Evolutionary conservation across 257 asterid genomes (phyloP), one percentile per base, ranked within the genome.

Genomic region (Eucommia ulmoides): DNA sequence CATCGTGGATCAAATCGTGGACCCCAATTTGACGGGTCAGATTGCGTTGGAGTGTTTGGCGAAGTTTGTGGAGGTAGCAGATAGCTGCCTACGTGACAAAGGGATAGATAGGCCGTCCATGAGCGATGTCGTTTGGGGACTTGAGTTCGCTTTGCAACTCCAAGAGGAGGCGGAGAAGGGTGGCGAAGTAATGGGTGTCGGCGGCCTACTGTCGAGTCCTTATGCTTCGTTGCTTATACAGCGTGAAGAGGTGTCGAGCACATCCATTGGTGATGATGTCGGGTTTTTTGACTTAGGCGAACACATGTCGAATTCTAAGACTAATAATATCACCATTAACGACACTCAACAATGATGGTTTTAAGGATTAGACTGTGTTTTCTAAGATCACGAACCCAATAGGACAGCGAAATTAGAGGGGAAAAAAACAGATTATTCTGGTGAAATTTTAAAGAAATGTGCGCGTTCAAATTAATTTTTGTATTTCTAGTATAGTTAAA

Each of bases 71-170:
- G 80, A 84, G 11, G 70, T 63, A 0, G 93, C 83, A 3, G 10
- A 48, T 0, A 50, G 19, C 8, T 84, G 94, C 50, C 53, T 84
- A 73, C 60, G 24, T 26, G 77, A 73, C 18, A 55, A 55, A 4
- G 80, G 86, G 24, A 24, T 22, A 0, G 74, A 81, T 1, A 58
- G 95, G 57, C 84, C 86, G 0, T n/a, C 80, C 0, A 84, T 76
- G 89, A 67, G 53, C 24, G 86, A 84, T 53, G 67, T 78, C 5
- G 75, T 84, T 17, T 62, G 93, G 82, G 68, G 71, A 51, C 76
- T 84, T 12, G 89, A 84, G 61, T 78, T 76, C 20, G 80, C 83
- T 1, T 41, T 76, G 50, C 72, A 76, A 59, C 71, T 74, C 50
- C 93, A 84, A 22, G 80, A 65, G 22, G 67, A 59, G 11, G 79